Evolutionary conservation across 169 alveolate species (phyloP).

Genomic region (Ichthyophthirius multifiliis): DNA sequence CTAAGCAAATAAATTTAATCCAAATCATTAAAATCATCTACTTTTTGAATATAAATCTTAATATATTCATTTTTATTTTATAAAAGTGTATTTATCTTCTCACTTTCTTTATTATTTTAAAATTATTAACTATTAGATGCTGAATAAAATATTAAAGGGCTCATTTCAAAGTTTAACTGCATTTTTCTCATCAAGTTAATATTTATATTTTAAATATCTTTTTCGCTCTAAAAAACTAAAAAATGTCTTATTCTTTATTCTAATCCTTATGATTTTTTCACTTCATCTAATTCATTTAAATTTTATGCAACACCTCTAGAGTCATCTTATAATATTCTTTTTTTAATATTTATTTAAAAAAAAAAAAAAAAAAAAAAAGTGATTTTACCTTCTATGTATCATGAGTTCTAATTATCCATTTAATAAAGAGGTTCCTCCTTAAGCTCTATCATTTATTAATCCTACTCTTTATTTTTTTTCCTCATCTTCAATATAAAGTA

Average conservation of each 20-base stretch:
- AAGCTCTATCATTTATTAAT: constrained; percentile 52
- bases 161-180: neutral
- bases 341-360: neutral
- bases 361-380: neutral
- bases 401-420: constrained; percentile 63
- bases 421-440: constrained; percentile 65
- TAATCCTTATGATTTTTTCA: neutral
- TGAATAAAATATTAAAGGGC: neutral
- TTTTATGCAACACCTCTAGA: constrained; percentile 54
- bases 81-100: neutral
- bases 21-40: neutral
- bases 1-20: neutral
- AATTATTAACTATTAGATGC: neutral
- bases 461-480: constrained; percentile 16
- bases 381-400: constrained; percentile 55
- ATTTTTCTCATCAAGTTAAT: neutral
- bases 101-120: neutral
- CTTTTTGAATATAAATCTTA: neutral
- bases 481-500: constrained; percentile 37
- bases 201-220: too few species aligned
- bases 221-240: neutral
- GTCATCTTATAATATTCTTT: constrained; percentile 59
- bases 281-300: constrained; percentile 31
- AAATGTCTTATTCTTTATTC: neutral
- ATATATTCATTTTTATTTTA: neutral